Conservation (phyloP, 768 basidiomycete genomes). For the Phanerochaete carnosa region DNA sequence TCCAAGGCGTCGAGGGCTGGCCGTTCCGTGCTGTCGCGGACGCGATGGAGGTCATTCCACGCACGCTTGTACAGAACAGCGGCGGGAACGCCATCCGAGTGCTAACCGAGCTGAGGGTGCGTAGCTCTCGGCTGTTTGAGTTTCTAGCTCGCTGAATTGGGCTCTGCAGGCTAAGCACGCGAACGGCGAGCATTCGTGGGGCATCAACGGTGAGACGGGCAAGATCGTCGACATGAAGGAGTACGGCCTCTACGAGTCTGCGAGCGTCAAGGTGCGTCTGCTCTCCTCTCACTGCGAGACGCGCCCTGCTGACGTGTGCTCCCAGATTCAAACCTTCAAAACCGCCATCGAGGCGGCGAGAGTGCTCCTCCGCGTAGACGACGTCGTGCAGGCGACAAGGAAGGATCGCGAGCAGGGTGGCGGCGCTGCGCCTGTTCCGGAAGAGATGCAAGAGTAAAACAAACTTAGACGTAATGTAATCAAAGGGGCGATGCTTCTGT, state of each 20-base stretch:
- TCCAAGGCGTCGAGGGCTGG: conserved; percentile 88
- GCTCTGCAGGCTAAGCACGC: conserved; percentile 84
- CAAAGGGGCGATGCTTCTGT: not conserved
- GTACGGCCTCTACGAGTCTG: conserved; percentile 93
- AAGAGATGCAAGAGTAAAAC: conserved; percentile 4
- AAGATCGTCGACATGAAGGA: conserved; percentile 94
- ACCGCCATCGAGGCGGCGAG: conserved; percentile 96
- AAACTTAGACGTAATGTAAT: not conserved
- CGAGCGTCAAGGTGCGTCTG: conserved; percentile 70
- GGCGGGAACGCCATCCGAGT: conserved; percentile 94
- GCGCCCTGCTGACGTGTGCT: not conserved
- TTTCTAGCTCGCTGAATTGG: conserved; percentile 1
- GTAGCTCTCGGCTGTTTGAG: conserved; percentile 23
- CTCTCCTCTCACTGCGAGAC: not conserved
- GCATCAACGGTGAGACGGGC: conserved; percentile 94
- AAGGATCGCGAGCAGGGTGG: conserved; percentile 55
- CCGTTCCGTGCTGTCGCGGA: conserved; percentile 92
- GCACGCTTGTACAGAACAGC: conserved; percentile 91
- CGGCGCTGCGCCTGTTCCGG: not conserved
- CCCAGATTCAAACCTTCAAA: conserved; percentile 89
- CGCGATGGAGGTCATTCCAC: conserved; percentile 95
- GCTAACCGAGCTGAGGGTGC: conserved; percentile 87
- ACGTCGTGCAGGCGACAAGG: conserved; percentile 86
- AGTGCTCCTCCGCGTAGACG: conserved; percentile 89
- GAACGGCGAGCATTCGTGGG: conserved; percentile 86